Evolutionary conservation across 2,329 filamentous ascomycete genomes (phyloP).

Genomic region (Arthrobotrys megalospora): DNA sequence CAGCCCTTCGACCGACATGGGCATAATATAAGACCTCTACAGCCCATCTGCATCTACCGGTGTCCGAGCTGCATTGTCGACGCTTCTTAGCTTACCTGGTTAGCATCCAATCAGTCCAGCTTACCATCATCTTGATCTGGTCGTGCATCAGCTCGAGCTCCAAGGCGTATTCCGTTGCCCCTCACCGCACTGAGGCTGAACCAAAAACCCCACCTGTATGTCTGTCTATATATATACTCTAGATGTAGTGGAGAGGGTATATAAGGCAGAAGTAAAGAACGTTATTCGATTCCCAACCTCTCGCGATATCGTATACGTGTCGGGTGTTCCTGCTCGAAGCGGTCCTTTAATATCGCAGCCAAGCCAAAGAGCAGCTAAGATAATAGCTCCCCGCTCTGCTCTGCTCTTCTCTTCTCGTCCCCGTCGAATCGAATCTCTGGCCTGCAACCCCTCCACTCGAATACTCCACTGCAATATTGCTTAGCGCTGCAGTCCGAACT

Average conservation of each 20-base stretch:
- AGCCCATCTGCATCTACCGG: conserved; percentile 2
- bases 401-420: no score
- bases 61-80: no score
- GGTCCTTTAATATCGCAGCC: conserved; percentile 16
- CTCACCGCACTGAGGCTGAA: conserved; percentile 13
- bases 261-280: background rate
- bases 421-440: no score
- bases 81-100: background rate
- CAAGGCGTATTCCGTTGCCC: conserved; percentile 4
- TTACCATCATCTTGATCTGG: conserved; percentile 6
- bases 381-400: conserved; percentile 4
- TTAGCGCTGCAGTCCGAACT: conserved; percentile 16
- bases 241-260: background rate
- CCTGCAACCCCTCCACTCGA: conserved; percentile 8
- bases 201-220: background rate
- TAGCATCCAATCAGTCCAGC: background rate
- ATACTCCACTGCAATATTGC: background rate
- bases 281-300: background rate
- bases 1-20: no score
- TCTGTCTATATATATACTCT: background rate
- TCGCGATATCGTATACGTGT: background rate
- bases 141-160: conserved; percentile 2
- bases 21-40: no score
- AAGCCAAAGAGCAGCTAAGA: background rate
- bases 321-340: conserved; percentile 31